Conservation (phyloP, 352 stramenopile species). For the Globisporangium canariense region DNA sequence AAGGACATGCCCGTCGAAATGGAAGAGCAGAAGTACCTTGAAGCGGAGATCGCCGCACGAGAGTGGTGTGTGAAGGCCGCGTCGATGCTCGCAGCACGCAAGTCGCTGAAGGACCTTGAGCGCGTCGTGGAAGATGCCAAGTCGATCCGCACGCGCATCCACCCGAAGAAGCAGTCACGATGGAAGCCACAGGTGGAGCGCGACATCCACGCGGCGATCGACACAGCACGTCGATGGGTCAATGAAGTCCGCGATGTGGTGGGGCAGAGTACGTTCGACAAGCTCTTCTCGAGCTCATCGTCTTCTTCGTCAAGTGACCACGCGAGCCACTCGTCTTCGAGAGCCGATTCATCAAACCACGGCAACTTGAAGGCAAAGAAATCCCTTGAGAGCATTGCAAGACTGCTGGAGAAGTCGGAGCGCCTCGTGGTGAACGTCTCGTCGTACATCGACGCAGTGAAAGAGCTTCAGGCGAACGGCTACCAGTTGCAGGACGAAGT, state of each 20-base stretch:
- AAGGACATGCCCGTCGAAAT: constrained; percentile 87
- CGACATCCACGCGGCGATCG: constrained; percentile 69
- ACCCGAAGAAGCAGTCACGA: constrained; percentile 70
- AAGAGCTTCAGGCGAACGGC: constrained; percentile 51
- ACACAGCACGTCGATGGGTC: constrained; percentile 69
- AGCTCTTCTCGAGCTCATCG: constrained; percentile 39
- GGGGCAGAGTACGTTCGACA: constrained; percentile 55
- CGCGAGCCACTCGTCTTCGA: constrained; percentile 1
- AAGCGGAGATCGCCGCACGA: constrained; percentile 72
- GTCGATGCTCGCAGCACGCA: constrained; percentile 48
- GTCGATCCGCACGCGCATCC: constrained; percentile 62
- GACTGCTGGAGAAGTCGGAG: constrained; percentile 65
- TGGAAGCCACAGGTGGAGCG: constrained; percentile 85
- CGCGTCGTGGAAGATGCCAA: constrained; percentile 55
- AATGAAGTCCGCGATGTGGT: constrained; percentile 73
- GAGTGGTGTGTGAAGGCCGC: constrained; percentile 69
- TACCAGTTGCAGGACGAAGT: constrained; percentile 48
- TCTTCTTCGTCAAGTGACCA: constrained; percentile 14
- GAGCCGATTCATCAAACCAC: constrained; percentile 4
- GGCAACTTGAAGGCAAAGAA: constrained; percentile 52
- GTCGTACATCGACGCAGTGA: constrained; percentile 53
- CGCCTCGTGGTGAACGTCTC: constrained; percentile 59
- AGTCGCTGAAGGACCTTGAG: constrained; percentile 69
- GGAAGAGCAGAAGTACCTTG: constrained; percentile 80
- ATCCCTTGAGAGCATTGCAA: constrained; percentile 59